phyloP scores from a whole-genome alignment of 2,329 filamentous ascomycete species.

The Gremmenia infestans region DNA sequence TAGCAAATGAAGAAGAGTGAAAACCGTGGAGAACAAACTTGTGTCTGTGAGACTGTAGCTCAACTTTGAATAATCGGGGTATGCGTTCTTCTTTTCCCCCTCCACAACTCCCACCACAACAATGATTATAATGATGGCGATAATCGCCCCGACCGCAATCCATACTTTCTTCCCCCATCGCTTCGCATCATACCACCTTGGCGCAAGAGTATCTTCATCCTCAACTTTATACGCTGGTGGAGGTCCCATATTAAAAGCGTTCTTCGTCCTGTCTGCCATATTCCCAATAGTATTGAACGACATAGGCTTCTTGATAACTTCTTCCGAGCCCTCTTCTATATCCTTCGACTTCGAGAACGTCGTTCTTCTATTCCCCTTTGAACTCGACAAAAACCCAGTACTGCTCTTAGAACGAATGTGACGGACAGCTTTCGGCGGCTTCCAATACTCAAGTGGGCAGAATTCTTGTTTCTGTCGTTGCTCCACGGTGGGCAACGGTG shows the following conservation, averaged over 20 bases:
- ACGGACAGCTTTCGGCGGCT: conserved; percentile 21
- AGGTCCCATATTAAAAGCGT: conserved; percentile 6
- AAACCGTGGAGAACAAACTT: conserved; percentile 26
- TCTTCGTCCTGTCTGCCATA: conserved; percentile 9
- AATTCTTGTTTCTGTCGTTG: conserved; percentile 13
- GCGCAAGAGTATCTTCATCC: conserved; percentile 11
- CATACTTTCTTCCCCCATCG: conserved; percentile 51
- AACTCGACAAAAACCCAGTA: conserved; percentile 3
- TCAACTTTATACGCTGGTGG: conserved; percentile 21
- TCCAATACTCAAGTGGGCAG: conserved; percentile 23
- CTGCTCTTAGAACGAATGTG: conserved; percentile 19
- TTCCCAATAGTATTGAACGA: conserved; percentile 12
- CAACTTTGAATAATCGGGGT: conserved; percentile 39
- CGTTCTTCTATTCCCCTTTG: background rate
- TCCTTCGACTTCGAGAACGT: conserved; percentile 11
- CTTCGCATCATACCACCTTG: conserved; percentile 42
- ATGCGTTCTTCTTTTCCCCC: conserved; percentile 34
- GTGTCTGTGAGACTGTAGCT: conserved; percentile 38
- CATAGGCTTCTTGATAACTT: conserved; percentile 9
- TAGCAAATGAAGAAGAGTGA: background rate
- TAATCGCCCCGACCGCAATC: conserved; percentile 36
- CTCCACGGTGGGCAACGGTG: conserved; percentile 8
- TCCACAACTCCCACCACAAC: conserved; percentile 41
- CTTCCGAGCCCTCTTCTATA: conserved; percentile 1
- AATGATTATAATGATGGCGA: conserved; percentile 41